Conservation (phyloP, 2,329 filamentous ascomycete genomes). For the Pseudogymnoascus sp. region DNA sequence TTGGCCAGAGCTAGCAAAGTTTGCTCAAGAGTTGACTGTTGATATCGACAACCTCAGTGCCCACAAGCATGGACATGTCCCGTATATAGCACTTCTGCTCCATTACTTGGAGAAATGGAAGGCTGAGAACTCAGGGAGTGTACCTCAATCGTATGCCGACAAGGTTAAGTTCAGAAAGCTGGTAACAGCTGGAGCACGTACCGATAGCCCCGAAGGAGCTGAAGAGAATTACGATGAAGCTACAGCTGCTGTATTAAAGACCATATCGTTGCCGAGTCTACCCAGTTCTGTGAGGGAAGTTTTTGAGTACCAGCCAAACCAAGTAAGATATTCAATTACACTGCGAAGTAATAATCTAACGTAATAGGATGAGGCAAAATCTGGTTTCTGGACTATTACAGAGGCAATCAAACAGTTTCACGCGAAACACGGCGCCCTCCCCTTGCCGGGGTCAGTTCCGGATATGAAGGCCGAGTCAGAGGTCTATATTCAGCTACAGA, state of each 20-base stretch:
- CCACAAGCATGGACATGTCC: conserved; percentile 85
- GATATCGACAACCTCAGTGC: conserved; percentile 62
- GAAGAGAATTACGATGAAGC: conserved; percentile 98
- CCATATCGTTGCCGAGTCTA: conserved; percentile 60
- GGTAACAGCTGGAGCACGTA: conserved; percentile 59
- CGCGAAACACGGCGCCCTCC: conserved; percentile 61
- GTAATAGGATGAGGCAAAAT: conserved; percentile 38
- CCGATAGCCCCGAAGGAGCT: conserved; percentile 68
- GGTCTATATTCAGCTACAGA: conserved; percentile 84
- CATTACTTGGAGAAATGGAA: conserved; percentile 81
- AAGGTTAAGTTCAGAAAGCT: conserved; percentile 74
- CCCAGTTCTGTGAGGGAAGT: conserved; percentile 66
- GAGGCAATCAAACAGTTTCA: conserved; percentile 73
- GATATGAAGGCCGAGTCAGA: conserved; percentile 96
- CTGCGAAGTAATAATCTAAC: background rate
- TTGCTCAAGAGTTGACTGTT: conserved; percentile 56
- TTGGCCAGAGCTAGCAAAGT: conserved; percentile 71
- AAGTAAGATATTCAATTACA: conserved; percentile 36
- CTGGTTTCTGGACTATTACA: conserved; percentile 83
- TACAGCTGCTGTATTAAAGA: conserved; percentile 76
- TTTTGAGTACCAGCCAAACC: conserved; percentile 53
- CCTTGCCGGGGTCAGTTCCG: conserved; percentile 77
- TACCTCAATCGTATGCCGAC: conserved; percentile 70
- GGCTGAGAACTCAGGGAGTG: conserved; percentile 53
- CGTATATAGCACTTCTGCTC: conserved; percentile 74